These are phyloP conservation scores for Phycomyces blakesleeanus DNA, from an alignment of 192 early-diverging fungal genomes.

Conservation along the genomic window DNA sequence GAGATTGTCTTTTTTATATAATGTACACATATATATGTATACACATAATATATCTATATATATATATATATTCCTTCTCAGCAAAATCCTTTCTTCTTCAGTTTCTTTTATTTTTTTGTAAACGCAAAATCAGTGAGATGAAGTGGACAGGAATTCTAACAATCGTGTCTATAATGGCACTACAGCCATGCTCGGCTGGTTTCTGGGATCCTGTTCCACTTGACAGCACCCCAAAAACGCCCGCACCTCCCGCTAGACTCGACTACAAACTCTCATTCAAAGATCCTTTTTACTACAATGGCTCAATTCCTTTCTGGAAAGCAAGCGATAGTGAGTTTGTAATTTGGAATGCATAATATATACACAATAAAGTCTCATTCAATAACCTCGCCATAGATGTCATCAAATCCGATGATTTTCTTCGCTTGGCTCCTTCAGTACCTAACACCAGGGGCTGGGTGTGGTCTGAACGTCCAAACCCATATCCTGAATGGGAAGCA, in stretches of 20 bases:
- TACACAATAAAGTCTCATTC: neutral
- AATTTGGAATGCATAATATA: too few relatives aligned
- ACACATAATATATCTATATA: neutral
- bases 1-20: too few relatives aligned
- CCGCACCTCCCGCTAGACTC: slow-evolving; percentile 26
- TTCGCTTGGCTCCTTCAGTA: slow-evolving; percentile 61
- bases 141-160: neutral
- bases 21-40: neutral
- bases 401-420: slow-evolving; percentile 38
- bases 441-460: slow-evolving; percentile 52
- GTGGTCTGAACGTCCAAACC: slow-evolving; percentile 57
- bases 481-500: slow-evolving; percentile 70
- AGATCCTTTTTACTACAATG: slow-evolving; percentile 47
- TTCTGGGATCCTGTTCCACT: slow-evolving; percentile 8
- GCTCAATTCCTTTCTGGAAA: slow-evolving; percentile 49
- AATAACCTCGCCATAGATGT: slow-evolving; percentile 11
- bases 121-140: neutral
- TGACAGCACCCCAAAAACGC: slow-evolving; percentile 11
- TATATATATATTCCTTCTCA: neutral
- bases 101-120: slow-evolving; percentile 5
- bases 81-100: neutral
- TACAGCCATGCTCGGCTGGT: slow-evolving; percentile 4
- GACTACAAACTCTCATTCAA: slow-evolving; percentile 66
- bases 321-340: slow-evolving; percentile 41
- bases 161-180: neutral